A percentile compares a stretch with the other conserved stretches of the same genome.
Evolutionary conservation across 331 rosid species (phyloP).

Genomic region (Quercus tomentella): DNA sequence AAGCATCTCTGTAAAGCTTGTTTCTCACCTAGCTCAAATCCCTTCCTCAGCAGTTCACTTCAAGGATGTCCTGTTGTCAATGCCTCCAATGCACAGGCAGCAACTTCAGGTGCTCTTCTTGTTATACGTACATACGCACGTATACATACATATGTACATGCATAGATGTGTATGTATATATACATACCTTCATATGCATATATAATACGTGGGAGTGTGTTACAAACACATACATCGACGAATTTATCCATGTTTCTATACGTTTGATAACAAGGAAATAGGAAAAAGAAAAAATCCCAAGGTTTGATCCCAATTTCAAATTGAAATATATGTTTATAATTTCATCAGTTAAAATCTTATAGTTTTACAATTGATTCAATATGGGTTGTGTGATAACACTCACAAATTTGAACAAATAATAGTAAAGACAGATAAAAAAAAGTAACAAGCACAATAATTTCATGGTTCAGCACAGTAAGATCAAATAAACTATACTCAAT

Average conservation of each 20-base stretch:
- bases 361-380: background rate
- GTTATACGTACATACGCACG: background rate
- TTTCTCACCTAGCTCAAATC: conserved; percentile 91
- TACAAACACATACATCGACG: too few species aligned
- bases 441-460: too few species aligned
- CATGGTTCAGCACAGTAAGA: too few species aligned
- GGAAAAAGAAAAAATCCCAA: background rate
- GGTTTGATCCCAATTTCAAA: background rate
- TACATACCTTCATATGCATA: too few species aligned
- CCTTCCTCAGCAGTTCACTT: conserved; percentile 83
- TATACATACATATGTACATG: too few species aligned
- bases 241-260: too few species aligned
- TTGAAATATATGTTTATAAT: background rate
- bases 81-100: conserved; percentile 84
- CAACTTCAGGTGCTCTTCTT: conserved; percentile 72
- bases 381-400: too few species aligned
- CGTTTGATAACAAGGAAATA: background rate
- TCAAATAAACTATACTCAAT: too few species aligned
- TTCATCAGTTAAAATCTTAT: background rate
- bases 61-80: conserved; percentile 81
- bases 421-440: too few species aligned
- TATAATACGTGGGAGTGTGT: too few species aligned
- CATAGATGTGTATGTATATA: too few species aligned
- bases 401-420: too few species aligned
- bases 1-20: conserved; percentile 69